Percentiles rank a stretch among this genome's conserved stretches.
These are phyloP conservation scores for Gliomastix tumulicola DNA, from an alignment of 2,329 filamentous ascomycete species.

Conservation along the genomic window DNA sequence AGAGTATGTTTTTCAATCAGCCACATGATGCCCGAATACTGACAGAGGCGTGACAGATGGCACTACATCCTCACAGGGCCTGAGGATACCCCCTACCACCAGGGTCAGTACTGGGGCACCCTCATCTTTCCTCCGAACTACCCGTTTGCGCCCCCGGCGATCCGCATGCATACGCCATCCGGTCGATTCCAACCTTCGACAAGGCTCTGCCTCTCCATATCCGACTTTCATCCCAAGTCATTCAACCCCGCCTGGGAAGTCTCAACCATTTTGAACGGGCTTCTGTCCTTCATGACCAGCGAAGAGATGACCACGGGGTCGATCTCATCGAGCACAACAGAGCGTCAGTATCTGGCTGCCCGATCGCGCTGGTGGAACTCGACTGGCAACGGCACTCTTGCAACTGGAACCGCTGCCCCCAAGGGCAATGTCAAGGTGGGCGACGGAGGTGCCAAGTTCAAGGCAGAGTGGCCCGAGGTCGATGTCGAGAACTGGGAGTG, in stretches of 20 bases:
- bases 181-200: slow-evolving; percentile 93
- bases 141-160: slow-evolving; percentile 92
- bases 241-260: slow-evolving; percentile 99
- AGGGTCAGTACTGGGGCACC: slow-evolving; percentile 97
- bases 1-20: slow-evolving; percentile 50
- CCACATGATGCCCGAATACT: neutral
- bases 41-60: slow-evolving; percentile 49
- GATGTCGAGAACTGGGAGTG: slow-evolving; percentile 87
- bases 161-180: slow-evolving; percentile 97
- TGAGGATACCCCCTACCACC: slow-evolving; percentile 86
- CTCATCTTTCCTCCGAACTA: slow-evolving; percentile 94
- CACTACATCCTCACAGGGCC: slow-evolving; percentile 95
- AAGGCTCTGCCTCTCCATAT: slow-evolving; percentile 89
- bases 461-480: slow-evolving; percentile 80
- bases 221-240: slow-evolving; percentile 93
- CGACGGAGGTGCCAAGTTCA: slow-evolving; percentile 88
- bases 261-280: slow-evolving; percentile 87
- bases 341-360: slow-evolving; percentile 71
- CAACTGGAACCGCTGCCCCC: slow-evolving; percentile 40
- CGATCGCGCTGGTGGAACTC: slow-evolving; percentile 94
- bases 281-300: slow-evolving; percentile 95
- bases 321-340: slow-evolving; percentile 66
- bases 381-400: slow-evolving; percentile 75
- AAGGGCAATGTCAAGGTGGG: slow-evolving; percentile 85
- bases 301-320: slow-evolving; percentile 98